A percentile compares a stretch with the other conserved stretches of the same genome.
Evolutionary conservation across 1,139 yeast genomes (phyloP).

Genomic region (Saccharomyces pastorianus): DNA sequence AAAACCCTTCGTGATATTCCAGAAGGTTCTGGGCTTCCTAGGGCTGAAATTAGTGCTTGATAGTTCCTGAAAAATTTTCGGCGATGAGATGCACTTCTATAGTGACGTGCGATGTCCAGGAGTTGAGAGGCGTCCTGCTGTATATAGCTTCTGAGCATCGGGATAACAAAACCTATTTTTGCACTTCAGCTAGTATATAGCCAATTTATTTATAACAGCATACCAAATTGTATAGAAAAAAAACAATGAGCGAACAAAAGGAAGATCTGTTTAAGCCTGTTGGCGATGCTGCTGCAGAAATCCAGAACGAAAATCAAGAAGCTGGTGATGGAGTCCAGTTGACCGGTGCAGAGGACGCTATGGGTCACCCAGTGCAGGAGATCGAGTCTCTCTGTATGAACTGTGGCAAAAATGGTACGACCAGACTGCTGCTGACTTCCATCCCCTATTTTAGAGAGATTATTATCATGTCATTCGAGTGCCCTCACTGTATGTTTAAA

Average conservation of each 20-base stretch:
- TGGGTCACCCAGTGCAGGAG: slow-evolving; percentile 93
- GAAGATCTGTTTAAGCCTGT: slow-evolving; percentile 48
- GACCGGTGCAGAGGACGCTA: slow-evolving; percentile 65
- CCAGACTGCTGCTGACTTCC: slow-evolving; percentile 73
- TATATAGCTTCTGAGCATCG: neutral
- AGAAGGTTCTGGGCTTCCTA: neutral
- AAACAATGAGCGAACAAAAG: slow-evolving; percentile 6
- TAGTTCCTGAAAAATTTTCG: neutral
- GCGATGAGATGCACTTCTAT: neutral
- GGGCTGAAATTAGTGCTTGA: neutral
- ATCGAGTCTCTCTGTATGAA: slow-evolving; percentile 93
- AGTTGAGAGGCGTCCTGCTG: neutral
- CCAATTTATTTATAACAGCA: too few relatives aligned
- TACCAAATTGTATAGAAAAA: neutral
- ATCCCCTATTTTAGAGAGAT: slow-evolving; percentile 92
- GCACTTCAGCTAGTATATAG: neutral
- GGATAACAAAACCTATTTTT: neutral
- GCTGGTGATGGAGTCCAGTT: slow-evolving; percentile 29
- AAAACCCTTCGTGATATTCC: neutral
- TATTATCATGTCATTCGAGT: slow-evolving; percentile 88
- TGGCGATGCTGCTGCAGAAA: slow-evolving; percentile 47
- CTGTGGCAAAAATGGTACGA: slow-evolving; percentile 78
- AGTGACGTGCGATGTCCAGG: neutral
- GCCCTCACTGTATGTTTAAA: slow-evolving; percentile 89
- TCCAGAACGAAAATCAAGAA: slow-evolving; percentile 25